Evolutionary conservation across 345 rosid genomes (phyloP).

Genomic region (Gossypium mustelinum): DNA sequence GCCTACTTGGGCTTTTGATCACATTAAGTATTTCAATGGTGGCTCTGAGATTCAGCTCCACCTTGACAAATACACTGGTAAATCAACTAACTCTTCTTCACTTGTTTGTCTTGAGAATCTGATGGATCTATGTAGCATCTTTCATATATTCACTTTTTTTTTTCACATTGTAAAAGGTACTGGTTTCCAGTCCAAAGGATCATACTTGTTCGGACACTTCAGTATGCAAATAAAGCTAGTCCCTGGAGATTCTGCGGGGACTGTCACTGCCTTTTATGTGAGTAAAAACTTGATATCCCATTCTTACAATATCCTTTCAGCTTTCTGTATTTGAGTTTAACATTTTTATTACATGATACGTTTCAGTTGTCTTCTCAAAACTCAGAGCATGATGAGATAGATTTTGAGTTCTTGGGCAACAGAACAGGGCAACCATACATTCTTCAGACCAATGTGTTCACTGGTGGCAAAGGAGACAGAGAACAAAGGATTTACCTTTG

Average conservation of each 20-base stretch:
- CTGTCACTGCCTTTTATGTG: slow-evolving; percentile 82
- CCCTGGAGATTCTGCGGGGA: slow-evolving; percentile 82
- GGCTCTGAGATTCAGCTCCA: slow-evolving; percentile 66
- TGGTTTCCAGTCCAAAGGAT: slow-evolving; percentile 82
- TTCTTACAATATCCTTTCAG: background rate
- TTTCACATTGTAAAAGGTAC: slow-evolving; percentile 43
- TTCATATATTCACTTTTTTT: background rate
- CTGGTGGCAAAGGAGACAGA: slow-evolving; percentile 74
- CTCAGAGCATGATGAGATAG: slow-evolving; percentile 85
- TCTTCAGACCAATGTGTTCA: slow-evolving; percentile 76
- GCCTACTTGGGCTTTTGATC: slow-evolving; percentile 94
- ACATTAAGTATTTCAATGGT: slow-evolving; percentile 73
- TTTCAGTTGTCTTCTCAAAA: slow-evolving; percentile 77
- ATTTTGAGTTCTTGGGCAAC: slow-evolving; percentile 91
- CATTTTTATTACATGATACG: background rate
- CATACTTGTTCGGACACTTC: slow-evolving; percentile 80
- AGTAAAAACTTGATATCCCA: slow-evolving; percentile 12
- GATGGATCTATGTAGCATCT: background rate
- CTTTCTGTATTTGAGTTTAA: background rate
- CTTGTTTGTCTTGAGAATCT: background rate
- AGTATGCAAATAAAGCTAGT: slow-evolving; percentile 80
- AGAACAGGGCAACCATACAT: slow-evolving; percentile 76
- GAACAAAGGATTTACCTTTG: slow-evolving; percentile 79
- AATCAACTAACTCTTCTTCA: background rate
- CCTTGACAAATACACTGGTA: slow-evolving; percentile 80